Evolutionary conservation across 2,329 filamentous ascomycete species (phyloP).

Genomic region (Claviceps sp.): DNA sequence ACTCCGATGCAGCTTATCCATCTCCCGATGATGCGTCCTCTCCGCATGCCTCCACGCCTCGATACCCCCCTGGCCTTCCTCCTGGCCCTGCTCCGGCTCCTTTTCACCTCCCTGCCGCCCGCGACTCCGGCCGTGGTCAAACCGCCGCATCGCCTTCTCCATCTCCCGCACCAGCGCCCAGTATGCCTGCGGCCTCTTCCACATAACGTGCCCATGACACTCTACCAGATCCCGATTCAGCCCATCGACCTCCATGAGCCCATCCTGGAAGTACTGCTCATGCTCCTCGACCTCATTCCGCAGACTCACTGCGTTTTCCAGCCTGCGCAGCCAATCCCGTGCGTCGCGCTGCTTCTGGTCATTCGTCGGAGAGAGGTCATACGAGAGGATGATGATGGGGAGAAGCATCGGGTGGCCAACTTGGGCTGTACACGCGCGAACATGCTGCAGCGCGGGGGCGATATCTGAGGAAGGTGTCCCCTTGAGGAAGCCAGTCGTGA

Average conservation of each 20-base stretch:
- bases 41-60: slow-evolving; percentile 10
- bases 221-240: slow-evolving; percentile 50
- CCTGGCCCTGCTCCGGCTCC: background rate
- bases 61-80: slow-evolving; percentile 4
- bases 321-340: slow-evolving; percentile 45
- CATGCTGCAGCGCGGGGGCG: slow-evolving; percentile 32
- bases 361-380: slow-evolving; percentile 41
- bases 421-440: slow-evolving; percentile 34
- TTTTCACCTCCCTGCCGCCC: too few species aligned
- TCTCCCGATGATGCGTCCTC: slow-evolving; percentile 17
- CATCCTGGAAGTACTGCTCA: slow-evolving; percentile 40
- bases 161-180: slow-evolving; percentile 38
- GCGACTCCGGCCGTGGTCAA: slow-evolving; percentile 14
- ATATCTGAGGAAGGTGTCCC: slow-evolving; percentile 46
- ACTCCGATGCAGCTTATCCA: slow-evolving; percentile 35
- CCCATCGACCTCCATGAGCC: slow-evolving; percentile 42
- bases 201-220: slow-evolving; percentile 48
- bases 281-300: slow-evolving; percentile 44
- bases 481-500: slow-evolving; percentile 49
- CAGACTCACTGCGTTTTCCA: slow-evolving; percentile 49
- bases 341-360: slow-evolving; percentile 51
- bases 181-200: slow-evolving; percentile 51
- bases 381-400: slow-evolving; percentile 43
- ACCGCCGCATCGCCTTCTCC: slow-evolving; percentile 32
- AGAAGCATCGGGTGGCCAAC: slow-evolving; percentile 45